Evolutionary conservation across 164 flowering plant genomes (phyloP).

Genomic region (Warburgia ugandensis): DNA sequence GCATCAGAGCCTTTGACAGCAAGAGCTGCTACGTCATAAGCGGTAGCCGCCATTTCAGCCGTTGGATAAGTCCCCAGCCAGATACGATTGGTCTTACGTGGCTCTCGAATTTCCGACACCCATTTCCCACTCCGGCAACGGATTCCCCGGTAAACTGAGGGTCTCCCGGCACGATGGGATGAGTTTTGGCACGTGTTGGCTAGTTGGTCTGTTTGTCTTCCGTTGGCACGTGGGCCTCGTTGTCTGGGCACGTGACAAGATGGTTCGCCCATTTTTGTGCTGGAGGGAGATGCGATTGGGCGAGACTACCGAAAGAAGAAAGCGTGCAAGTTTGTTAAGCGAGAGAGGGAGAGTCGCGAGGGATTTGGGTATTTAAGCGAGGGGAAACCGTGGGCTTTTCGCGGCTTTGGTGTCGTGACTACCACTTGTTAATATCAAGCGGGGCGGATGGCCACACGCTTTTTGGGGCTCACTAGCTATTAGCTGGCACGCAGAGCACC

Average conservation of each 20-base stretch:
- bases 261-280: background rate
- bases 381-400: conserved; percentile 32
- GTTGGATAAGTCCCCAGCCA: conserved; percentile 47
- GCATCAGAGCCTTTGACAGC: conserved; percentile 48
- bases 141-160: conserved; percentile 44
- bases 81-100: conserved; percentile 26
- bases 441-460: too few species aligned
- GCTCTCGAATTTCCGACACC: conserved; percentile 50
- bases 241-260: background rate
- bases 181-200: background rate
- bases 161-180: conserved; percentile 24
- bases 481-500: too few species aligned
- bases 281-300: background rate
- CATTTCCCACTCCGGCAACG: conserved; percentile 42
- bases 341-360: background rate
- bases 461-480: too few species aligned
- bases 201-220: conserved; percentile 7
- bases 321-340: background rate
- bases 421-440: too few species aligned
- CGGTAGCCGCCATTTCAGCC: conserved; percentile 49
- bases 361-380: conserved; percentile 2
- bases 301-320: background rate
- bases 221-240: conserved; percentile 15
- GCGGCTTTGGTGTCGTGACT: too few species aligned
- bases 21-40: conserved; percentile 41